These are phyloP conservation scores for Nannochloris sp. DNA, from an alignment of 139 green algal genomes.

Conservation along the genomic window DNA sequence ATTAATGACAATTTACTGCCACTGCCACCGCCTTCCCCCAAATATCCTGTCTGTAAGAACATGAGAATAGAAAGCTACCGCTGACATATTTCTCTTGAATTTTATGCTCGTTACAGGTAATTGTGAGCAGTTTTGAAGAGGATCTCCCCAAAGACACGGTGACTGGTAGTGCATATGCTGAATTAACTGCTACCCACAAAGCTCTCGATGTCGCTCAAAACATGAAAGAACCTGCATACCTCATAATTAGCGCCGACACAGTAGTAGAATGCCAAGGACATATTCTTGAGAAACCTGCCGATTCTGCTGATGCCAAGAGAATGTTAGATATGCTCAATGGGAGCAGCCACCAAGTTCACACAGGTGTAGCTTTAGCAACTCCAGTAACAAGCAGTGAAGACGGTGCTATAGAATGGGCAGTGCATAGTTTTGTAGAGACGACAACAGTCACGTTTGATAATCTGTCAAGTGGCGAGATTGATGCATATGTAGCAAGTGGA, in stretches of 20 bases:
- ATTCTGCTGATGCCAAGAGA: conserved; percentile 49
- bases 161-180: conserved; percentile 45
- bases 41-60: neutral
- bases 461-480: conserved; percentile 48
- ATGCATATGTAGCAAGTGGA: conserved; percentile 67
- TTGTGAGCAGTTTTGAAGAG: conserved; percentile 73
- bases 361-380: conserved; percentile 66
- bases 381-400: neutral
- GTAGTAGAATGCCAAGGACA: conserved; percentile 61
- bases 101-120: conserved; percentile 37
- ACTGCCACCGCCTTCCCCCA: neutral
- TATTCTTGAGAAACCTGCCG: conserved; percentile 80
- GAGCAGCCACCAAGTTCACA: conserved; percentile 69
- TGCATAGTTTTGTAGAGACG: conserved; percentile 50
- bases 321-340: conserved; percentile 68
- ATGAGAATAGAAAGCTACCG: neutral
- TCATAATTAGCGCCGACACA: conserved; percentile 78
- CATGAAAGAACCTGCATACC: conserved; percentile 11
- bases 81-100: neutral
- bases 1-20: neutral
- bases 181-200: conserved; percentile 64
- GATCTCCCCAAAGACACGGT: conserved; percentile 50
- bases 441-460: conserved; percentile 74
- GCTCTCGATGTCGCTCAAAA: conserved; percentile 50
- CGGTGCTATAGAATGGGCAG: neutral